Evolutionary conservation across 1,139 yeast genomes (phyloP).

Genomic region (Ashbya aceris): DNA sequence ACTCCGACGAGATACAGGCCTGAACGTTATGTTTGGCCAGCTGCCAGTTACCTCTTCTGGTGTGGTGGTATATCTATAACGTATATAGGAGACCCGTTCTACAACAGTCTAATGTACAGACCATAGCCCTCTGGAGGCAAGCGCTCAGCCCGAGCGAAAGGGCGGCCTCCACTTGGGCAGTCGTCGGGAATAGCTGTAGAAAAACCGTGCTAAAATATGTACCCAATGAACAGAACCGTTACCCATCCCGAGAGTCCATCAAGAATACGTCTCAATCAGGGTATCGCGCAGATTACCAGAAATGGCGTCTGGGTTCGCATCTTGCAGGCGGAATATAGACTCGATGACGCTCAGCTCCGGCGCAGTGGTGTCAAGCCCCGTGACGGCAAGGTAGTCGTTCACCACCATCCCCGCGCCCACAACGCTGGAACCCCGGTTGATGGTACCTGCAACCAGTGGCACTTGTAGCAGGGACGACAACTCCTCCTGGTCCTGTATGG

Average conservation of each 20-base stretch:
- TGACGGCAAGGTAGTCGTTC: constrained; percentile 95
- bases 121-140: too few species aligned
- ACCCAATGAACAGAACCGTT: too few species aligned
- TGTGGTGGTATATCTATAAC: too few species aligned
- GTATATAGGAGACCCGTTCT: too few species aligned
- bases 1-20: too few species aligned
- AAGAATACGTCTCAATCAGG: constrained; percentile 73
- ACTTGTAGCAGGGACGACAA: constrained; percentile 90
- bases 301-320: constrained; percentile 78
- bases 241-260: constrained; percentile 5
- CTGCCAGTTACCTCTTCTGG: too few species aligned
- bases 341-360: constrained; percentile 96
- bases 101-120: too few species aligned
- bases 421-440: constrained; percentile 93
- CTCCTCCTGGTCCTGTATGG: constrained; percentile 97
- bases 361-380: constrained; percentile 96
- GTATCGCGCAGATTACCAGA: constrained; percentile 83
- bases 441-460: constrained; percentile 97
- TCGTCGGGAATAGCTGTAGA: too few species aligned
- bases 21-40: too few species aligned
- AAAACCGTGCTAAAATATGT: too few species aligned
- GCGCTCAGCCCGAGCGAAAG: too few species aligned
- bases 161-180: too few species aligned
- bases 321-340: constrained; percentile 87
- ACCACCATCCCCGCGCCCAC: constrained; percentile 99